Evolutionary conservation across 164 flowering plant genomes (phyloP).

Genomic region (Annona squamosa): DNA sequence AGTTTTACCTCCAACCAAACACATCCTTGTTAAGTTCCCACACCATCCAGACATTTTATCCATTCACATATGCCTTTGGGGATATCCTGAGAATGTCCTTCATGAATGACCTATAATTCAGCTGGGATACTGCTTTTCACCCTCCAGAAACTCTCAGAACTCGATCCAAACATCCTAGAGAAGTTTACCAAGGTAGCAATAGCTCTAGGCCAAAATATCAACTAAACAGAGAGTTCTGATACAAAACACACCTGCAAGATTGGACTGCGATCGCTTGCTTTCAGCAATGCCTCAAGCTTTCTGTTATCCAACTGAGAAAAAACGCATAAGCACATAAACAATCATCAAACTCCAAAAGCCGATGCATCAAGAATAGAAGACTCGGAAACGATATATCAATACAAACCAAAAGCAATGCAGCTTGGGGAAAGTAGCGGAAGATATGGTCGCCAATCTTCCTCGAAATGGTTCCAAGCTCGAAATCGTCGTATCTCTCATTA

Average conservation of each 20-base stretch:
- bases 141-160: no score
- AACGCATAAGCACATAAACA: not conserved
- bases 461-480: conserved; percentile 59
- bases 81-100: no score
- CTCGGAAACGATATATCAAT: not conserved
- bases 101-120: no score
- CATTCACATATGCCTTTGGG: no score
- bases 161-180: no score
- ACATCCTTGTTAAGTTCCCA: no score
- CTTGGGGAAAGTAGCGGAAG: conserved; percentile 67
- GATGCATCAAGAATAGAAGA: not conserved
- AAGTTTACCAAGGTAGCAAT: no score
- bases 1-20: no score
- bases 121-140: no score
- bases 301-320: conserved; percentile 64
- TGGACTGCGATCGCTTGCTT: conserved; percentile 56
- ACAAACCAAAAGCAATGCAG: conserved; percentile 74
- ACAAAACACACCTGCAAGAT: conserved; percentile 63
- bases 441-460: conserved; percentile 94
- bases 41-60: no score
- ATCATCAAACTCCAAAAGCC: not conserved
- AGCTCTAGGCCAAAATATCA: not conserved
- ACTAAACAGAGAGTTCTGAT: not conserved
- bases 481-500: conserved; percentile 80
- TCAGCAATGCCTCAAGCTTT: conserved; percentile 58